Evolutionary conservation across 2,329 filamentous ascomycete genomes (phyloP).

Genomic region (Mollisiaceae sp.): DNA sequence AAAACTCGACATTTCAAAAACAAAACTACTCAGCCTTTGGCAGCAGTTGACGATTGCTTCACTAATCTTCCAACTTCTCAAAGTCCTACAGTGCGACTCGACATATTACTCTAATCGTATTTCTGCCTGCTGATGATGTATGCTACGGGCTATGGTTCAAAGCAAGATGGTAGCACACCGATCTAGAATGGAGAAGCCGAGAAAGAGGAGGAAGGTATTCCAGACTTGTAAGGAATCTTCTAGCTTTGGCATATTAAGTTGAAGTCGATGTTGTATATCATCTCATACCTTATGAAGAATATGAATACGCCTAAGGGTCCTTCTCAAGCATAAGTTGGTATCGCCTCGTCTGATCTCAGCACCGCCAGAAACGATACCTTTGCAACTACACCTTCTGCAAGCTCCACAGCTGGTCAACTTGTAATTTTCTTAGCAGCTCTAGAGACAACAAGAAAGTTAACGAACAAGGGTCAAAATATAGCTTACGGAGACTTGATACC

Average conservation of each 20-base stretch:
- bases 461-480: too few relatives aligned
- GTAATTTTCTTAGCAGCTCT: too few relatives aligned
- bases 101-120: constrained; percentile 20
- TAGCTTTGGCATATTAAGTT: not conserved
- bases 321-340: constrained; percentile 17
- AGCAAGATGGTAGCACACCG: not conserved
- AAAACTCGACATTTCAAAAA: too few relatives aligned
- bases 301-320: constrained; percentile 22
- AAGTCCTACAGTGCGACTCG: constrained; percentile 23
- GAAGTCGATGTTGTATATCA: not conserved
- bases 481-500: too few relatives aligned
- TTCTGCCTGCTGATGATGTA: constrained; percentile 7
- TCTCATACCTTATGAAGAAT: constrained; percentile 10
- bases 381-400: constrained; percentile 24
- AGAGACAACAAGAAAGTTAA: too few relatives aligned
- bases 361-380: constrained; percentile 28
- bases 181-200: not conserved
- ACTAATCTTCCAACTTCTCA: too few relatives aligned
- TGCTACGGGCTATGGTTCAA: not conserved
- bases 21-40: too few relatives aligned
- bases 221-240: not conserved
- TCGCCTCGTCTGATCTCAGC: constrained; percentile 20
- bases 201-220: not conserved
- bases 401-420: constrained; percentile 1
- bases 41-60: too few relatives aligned